Conservation (phyloP, 441 rosid genomes). For the Biscutella laevigata region DNA sequence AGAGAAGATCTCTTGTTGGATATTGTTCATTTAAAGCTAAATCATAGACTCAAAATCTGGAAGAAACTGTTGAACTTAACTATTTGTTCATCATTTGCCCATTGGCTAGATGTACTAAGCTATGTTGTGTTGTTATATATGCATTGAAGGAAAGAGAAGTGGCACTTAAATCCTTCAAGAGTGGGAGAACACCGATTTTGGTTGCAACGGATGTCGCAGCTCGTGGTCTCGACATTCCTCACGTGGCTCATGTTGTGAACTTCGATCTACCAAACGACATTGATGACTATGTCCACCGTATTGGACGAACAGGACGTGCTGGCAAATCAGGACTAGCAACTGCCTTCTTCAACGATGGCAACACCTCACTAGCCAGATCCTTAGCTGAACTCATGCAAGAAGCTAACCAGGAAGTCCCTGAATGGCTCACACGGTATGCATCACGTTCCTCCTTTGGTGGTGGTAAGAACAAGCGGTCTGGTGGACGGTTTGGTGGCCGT, state of each 20-base stretch:
- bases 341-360: conserved; percentile 45
- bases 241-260: conserved; percentile 50
- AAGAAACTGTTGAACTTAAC: conserved; percentile 7
- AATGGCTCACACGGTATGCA: conserved; percentile 42
- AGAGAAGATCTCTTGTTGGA: neutral
- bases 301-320: conserved; percentile 53
- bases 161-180: conserved; percentile 46
- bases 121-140: conserved; percentile 25
- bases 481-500: conserved; percentile 46
- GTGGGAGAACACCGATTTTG: conserved; percentile 43
- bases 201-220: conserved; percentile 57
- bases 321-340: conserved; percentile 50
- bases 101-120: conserved; percentile 84
- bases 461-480: conserved; percentile 34
- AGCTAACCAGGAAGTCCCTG: conserved; percentile 50
- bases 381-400: conserved; percentile 51
- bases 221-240: conserved; percentile 49
- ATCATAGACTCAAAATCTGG: neutral
- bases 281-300: conserved; percentile 30
- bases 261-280: conserved; percentile 39
- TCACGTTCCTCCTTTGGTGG: conserved; percentile 35
- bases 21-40: neutral
- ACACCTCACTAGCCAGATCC: conserved; percentile 33
- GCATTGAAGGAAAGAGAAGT: conserved; percentile 46
- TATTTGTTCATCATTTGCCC: conserved; percentile 22